Evolutionary conservation across 352 stramenopile species (phyloP), one percentile per base, ranked within the genome.

Genomic region (Globisporangium solare): DNA sequence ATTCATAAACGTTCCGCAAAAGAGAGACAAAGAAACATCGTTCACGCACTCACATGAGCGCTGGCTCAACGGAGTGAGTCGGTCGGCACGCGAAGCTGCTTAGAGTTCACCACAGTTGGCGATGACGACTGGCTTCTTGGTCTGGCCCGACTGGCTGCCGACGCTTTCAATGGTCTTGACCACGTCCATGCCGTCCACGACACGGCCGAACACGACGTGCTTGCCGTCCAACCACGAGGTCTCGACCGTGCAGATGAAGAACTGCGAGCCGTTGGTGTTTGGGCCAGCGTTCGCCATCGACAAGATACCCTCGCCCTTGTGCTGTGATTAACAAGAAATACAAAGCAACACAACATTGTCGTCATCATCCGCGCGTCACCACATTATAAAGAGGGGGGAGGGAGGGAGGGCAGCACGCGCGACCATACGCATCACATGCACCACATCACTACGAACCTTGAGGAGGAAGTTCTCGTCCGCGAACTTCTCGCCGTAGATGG

Each of bases 231-330:
- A 70, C 88, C 88, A 96, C 58, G 81, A 77, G 50, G 89, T 97
- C 72, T 89, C 74, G 39, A 92, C 89, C 32, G 87, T 97, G 76
- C 83, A 95, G 54, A 99, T 96, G 75, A 98, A 98, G 74, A 99
- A 99, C 75, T 99, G 94, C 64, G 89, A 98, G 51, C 92, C 90
- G 75, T 99, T 99, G 17, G 95, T 98, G 83, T 99, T 86, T n/a
- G 82, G 83, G 12, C 97, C 97, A 31, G 86, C 86, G 75, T 99
- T 99, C 27, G 95, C 96, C 95, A 98, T 98, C 42, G 87, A 96
- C 41, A 99, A 66, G 21, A 97, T 91, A 45, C 95, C 95, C 41
- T 89, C 75, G 47, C 85, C 76, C 67, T 86, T 89, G 83, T 99
- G 97, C 64, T 90, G 35, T 77, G 27, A 47, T 35, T 32, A 21